phyloP scores from a whole-genome alignment of 768 basidiomycete genomes.

The Mycena alexandri region DNA sequence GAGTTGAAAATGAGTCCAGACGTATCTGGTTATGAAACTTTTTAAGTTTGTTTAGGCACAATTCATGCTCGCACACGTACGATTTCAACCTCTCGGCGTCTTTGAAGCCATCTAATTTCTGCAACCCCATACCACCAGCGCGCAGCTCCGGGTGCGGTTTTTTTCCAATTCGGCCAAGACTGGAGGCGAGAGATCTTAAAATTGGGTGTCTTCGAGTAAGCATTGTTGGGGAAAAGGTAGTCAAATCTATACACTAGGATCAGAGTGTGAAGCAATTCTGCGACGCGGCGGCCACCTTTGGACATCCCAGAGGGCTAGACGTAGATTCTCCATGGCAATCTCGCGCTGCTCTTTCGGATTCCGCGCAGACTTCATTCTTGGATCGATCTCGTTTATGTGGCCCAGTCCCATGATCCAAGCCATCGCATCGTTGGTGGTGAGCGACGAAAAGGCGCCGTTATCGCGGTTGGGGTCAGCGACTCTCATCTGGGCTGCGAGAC shows the following conservation, averaged over 20 bases:
- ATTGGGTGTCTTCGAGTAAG: slow-evolving; percentile 28
- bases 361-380: slow-evolving; percentile 11
- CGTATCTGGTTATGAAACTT: slow-evolving; percentile 29
- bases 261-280: neutral
- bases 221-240: slow-evolving; percentile 34
- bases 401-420: slow-evolving; percentile 34
- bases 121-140: neutral
- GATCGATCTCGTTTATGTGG: slow-evolving; percentile 20
- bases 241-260: slow-evolving; percentile 25
- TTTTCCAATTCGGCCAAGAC: slow-evolving; percentile 31
- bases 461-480: slow-evolving; percentile 34
- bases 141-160: slow-evolving; percentile 28
- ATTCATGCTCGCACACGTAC: slow-evolving; percentile 6
- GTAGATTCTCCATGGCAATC: slow-evolving; percentile 27
- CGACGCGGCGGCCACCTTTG: slow-evolving; percentile 18
- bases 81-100: slow-evolving; percentile 24
- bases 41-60: too few species aligned
- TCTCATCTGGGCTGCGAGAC: slow-evolving; percentile 27
- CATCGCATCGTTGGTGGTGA: slow-evolving; percentile 33
- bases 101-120: slow-evolving; percentile 13
- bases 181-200: slow-evolving; percentile 29
- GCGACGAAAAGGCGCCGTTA: slow-evolving; percentile 38
- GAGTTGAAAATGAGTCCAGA: slow-evolving; percentile 38
- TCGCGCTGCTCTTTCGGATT: slow-evolving; percentile 25
- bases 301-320: slow-evolving; percentile 36